Evolutionary conservation across 2,329 filamentous ascomycete species (phyloP).

Genomic region (Graphilbum sp.): DNA sequence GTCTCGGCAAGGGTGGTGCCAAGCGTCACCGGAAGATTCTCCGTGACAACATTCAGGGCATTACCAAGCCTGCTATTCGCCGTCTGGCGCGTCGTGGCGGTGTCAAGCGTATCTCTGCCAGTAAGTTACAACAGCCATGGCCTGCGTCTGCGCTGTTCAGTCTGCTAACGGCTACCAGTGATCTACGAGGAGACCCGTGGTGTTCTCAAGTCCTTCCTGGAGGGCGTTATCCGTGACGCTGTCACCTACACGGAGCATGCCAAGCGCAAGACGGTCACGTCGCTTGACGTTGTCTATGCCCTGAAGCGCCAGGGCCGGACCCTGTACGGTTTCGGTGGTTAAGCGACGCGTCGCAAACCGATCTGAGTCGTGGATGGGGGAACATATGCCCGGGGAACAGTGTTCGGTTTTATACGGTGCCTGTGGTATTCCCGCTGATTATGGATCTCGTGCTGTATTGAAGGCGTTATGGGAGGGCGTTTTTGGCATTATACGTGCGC

Average conservation of each 20-base stretch:
- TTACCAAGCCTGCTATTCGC: constrained; percentile 95
- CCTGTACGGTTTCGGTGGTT: constrained; percentile 83
- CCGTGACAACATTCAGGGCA: constrained; percentile 98
- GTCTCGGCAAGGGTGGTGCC: constrained; percentile 68
- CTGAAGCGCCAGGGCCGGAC: constrained; percentile 57
- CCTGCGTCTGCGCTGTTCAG: too few relatives aligned
- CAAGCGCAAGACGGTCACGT: constrained; percentile 67
- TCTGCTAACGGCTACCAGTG: too few relatives aligned
- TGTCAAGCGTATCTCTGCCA: constrained; percentile 99
- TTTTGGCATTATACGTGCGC: not conserved
- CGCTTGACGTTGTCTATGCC: constrained; percentile 50
- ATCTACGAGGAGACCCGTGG: constrained; percentile 67
- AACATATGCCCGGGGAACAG: not conserved
- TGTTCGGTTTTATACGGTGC: not conserved
- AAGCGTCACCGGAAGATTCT: constrained; percentile 99
- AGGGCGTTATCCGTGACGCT: constrained; percentile 59
- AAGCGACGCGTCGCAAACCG: constrained; percentile 18
- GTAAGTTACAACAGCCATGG: constrained; percentile 45
- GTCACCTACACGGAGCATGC: constrained; percentile 69
- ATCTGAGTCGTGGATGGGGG: not conserved
- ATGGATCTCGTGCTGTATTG: constrained; percentile 1
- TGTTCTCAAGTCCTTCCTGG: constrained; percentile 65
- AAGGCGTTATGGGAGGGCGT: constrained; percentile 1
- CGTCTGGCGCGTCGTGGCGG: constrained; percentile 97
- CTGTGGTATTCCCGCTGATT: constrained; percentile 1